Conservation (phyloP, 164 flowering plant genomes). For the Euptelea pleiosperma region DNA sequence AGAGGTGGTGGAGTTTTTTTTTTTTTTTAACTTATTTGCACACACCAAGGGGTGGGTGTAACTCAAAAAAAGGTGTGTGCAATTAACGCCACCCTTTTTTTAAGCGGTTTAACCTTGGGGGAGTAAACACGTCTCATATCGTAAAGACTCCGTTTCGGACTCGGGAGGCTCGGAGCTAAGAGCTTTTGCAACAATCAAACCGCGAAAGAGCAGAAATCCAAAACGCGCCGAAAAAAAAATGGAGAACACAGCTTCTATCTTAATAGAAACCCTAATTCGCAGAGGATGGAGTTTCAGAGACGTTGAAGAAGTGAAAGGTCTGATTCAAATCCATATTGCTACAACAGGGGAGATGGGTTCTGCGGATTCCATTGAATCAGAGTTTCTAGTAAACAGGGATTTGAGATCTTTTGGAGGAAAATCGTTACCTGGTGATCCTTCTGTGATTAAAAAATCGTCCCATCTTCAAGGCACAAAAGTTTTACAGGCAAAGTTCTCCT, state of each 20-base stretch:
- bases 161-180: too few species aligned
- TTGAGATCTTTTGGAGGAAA: slow-evolving; percentile 62
- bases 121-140: too few species aligned
- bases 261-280: slow-evolving; percentile 43
- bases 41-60: too few species aligned
- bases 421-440: slow-evolving; percentile 65
- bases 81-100: too few species aligned
- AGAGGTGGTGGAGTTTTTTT: too few species aligned
- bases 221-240: slow-evolving; percentile 14
- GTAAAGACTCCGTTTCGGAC: too few species aligned
- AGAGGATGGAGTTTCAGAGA: slow-evolving; percentile 72
- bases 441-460: slow-evolving; percentile 41
- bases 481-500: slow-evolving; percentile 51
- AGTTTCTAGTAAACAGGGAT: slow-evolving; percentile 62
- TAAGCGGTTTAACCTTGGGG: too few species aligned
- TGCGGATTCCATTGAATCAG: slow-evolving; percentile 50
- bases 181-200: too few species aligned
- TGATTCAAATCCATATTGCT: slow-evolving; percentile 32
- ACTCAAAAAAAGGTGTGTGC: too few species aligned
- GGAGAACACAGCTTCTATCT: slow-evolving; percentile 11
- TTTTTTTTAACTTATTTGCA: too few species aligned
- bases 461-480: slow-evolving; percentile 68
- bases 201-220: slow-evolving; percentile 58
- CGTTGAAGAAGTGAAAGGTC: slow-evolving; percentile 31
- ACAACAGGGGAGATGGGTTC: slow-evolving; percentile 18